These are phyloP conservation scores for Magnusiomyces magnusii DNA, from an alignment of 1,139 yeast genomes.

Conservation along the genomic window DNA sequence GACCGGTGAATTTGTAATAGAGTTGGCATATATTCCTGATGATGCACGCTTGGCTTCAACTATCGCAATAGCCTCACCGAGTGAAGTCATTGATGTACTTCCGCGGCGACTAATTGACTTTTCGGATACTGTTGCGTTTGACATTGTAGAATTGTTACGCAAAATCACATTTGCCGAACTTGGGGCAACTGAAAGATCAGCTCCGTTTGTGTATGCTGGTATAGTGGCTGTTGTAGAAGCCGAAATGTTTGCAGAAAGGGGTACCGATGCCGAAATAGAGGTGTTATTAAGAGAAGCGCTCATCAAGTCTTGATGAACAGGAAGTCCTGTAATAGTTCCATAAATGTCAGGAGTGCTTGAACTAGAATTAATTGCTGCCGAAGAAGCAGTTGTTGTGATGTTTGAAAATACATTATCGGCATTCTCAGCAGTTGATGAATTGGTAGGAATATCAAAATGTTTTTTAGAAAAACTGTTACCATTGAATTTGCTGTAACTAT, in stretches of 20 bases:
- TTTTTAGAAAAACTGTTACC: not conserved
- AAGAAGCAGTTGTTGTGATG: constrained; percentile 22
- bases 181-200: constrained; percentile 3
- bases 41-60: constrained; percentile 27
- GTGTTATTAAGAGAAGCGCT: not conserved
- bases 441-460: not conserved
- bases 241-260: not conserved
- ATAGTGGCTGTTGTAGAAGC: not conserved
- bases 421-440: not conserved
- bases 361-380: constrained; percentile 12
- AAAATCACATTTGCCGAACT: not conserved
- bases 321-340: not conserved
- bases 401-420: constrained; percentile 1
- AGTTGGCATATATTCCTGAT: constrained; percentile 16
- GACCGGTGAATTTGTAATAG: not conserved
- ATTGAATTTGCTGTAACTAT: not conserved
- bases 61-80: constrained; percentile 26
- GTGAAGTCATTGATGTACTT: constrained; percentile 20
- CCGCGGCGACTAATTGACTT: constrained; percentile 12
- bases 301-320: not conserved
- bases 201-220: not conserved
- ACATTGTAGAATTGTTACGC: no score
- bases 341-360: not conserved
- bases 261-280: not conserved
- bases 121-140: not conserved